Percentiles rank a stretch among this genome's conserved stretches.
Conservation (phyloP, 2,329 filamentous ascomycete genomes). For the Sclerotinia nivalis region DNA sequence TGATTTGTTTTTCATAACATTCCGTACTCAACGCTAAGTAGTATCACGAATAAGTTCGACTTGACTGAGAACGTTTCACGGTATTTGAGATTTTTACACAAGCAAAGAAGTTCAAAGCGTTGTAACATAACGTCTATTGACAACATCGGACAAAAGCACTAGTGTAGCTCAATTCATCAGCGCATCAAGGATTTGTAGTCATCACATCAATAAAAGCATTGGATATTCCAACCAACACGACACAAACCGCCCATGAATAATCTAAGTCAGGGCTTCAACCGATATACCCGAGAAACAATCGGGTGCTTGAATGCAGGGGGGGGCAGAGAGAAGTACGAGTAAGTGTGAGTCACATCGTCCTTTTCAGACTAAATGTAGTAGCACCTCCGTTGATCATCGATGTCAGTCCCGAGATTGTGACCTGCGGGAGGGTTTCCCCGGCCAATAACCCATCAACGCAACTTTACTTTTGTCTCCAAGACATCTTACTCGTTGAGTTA, state of each 20-base stretch:
- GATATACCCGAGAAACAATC: neutral
- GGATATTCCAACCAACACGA: neutral
- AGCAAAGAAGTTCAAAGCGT: neutral
- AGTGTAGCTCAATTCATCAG: neutral
- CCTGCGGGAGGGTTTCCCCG: neutral
- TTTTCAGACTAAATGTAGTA: neutral
- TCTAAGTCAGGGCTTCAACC: neutral
- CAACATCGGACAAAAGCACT: neutral
- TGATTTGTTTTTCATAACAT: neutral
- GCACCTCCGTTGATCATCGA: neutral
- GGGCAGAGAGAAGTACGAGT: neutral
- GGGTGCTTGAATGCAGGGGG: neutral
- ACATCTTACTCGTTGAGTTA: neutral
- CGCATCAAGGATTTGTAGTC: neutral
- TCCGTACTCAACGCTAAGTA: neutral
- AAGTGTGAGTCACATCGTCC: constrained; percentile 1
- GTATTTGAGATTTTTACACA: neutral
- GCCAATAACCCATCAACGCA: neutral
- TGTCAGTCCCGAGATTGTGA: neutral
- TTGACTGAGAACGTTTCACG: neutral
- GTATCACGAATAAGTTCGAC: neutral
- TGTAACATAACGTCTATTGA: neutral
- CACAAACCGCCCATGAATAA: neutral
- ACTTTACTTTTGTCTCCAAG: neutral
- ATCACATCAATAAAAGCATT: neutral